Percentiles rank a stretch among this genome's conserved stretches.
Evolutionary conservation across 495 filamentous ascomycete species (phyloP).

Genomic region (Xylaria palmicola): DNA sequence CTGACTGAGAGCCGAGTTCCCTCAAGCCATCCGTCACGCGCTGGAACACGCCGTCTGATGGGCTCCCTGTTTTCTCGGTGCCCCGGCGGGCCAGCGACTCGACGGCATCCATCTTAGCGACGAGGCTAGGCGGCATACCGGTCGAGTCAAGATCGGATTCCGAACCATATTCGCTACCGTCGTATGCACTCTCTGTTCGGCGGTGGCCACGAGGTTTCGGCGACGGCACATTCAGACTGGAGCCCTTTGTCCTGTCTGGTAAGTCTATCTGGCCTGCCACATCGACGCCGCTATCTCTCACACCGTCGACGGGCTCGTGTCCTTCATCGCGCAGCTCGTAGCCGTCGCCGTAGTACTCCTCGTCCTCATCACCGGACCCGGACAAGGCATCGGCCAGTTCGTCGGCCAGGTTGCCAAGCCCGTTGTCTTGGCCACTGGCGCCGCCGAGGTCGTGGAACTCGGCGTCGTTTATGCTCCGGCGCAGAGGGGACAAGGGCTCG

Average conservation of each 20-base stretch:
- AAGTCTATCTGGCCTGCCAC: slow-evolving; percentile 36
- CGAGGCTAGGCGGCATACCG: slow-evolving; percentile 69
- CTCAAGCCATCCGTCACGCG: slow-evolving; percentile 70
- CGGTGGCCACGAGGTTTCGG: slow-evolving; percentile 43
- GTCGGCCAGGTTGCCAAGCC: slow-evolving; percentile 81
- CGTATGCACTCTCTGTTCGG: slow-evolving; percentile 53
- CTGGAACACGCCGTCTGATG: slow-evolving; percentile 65
- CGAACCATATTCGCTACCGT: slow-evolving; percentile 61
- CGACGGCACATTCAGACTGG: slow-evolving; percentile 38
- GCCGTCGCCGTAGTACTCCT: slow-evolving; percentile 60
- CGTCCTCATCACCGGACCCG: slow-evolving; percentile 53
- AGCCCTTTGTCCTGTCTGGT: slow-evolving; percentile 27
- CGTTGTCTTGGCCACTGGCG: slow-evolving; percentile 47
- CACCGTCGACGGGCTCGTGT: slow-evolving; percentile 20
- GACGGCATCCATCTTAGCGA: slow-evolving; percentile 73
- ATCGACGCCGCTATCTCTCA: slow-evolving; percentile 48
- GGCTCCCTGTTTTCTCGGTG: slow-evolving; percentile 67
- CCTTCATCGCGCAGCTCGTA: slow-evolving; percentile 33
- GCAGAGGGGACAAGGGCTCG: slow-evolving; percentile 60
- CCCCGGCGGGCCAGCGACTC: slow-evolving; percentile 72
- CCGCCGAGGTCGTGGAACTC: slow-evolving; percentile 47
- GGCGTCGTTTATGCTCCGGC: slow-evolving; percentile 48
- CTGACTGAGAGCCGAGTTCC: slow-evolving; percentile 78
- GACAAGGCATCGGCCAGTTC: slow-evolving; percentile 65
- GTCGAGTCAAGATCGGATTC: slow-evolving; percentile 72